These are phyloP conservation scores for Boletus eberwhitei DNA, from an alignment of 768 basidiomycete genomes.

Conservation along the genomic window DNA sequence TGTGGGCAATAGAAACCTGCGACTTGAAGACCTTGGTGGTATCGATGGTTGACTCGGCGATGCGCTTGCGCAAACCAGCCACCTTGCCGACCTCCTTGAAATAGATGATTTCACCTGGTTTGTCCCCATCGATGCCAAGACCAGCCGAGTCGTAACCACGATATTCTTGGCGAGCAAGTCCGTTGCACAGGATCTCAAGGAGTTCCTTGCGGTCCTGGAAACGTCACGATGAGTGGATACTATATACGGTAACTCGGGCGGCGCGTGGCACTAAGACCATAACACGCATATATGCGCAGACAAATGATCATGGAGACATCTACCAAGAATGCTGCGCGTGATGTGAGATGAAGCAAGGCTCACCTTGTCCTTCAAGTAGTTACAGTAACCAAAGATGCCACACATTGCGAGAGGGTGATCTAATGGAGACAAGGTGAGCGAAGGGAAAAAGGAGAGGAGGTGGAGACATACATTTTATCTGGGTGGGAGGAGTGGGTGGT, in stretches of 20 bases:
- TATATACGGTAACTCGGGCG: conserved; percentile 17
- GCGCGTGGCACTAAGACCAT: neutral
- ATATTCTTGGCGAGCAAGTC: conserved; percentile 94
- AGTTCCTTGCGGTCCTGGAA: conserved; percentile 82
- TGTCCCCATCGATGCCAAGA: conserved; percentile 88
- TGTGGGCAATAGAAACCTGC: conserved; percentile 97
- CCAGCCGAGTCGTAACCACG: conserved; percentile 98
- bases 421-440: conserved; percentile 6
- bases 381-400: conserved; percentile 97
- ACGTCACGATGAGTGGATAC: conserved; percentile 14
- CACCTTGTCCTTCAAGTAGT: conserved; percentile 92
- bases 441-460: neutral
- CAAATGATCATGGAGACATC: neutral
- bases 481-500: neutral
- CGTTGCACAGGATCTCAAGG: conserved; percentile 85
- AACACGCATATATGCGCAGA: conserved; percentile 8
- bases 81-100: conserved; percentile 99
- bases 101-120: conserved; percentile 66
- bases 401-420: conserved; percentile 53
- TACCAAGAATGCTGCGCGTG: neutral
- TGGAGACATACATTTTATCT: conserved; percentile 8
- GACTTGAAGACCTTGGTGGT: conserved; percentile 73
- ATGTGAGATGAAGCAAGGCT: conserved; percentile 20
- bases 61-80: conserved; percentile 85
- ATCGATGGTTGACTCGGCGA: conserved; percentile 66